These are phyloP conservation scores for Auriscalpium microsporum DNA, from an alignment of 768 basidiomycete genomes.

Conservation along the genomic window DNA sequence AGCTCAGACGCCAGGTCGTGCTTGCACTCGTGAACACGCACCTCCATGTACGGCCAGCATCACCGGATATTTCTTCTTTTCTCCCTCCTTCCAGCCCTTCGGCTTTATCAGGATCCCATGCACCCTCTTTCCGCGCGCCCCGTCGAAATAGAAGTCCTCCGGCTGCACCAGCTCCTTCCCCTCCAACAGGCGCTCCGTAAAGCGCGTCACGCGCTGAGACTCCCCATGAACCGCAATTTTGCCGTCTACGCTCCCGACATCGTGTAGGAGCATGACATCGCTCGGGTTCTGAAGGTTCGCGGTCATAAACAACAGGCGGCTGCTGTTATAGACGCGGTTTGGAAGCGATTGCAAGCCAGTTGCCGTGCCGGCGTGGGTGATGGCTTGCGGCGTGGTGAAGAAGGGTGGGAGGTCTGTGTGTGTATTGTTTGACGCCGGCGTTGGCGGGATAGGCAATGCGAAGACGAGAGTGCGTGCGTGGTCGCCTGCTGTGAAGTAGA, in stretches of 20 bases:
- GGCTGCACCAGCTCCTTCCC: slow-evolving; percentile 52
- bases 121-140: slow-evolving; percentile 63
- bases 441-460: slow-evolving; percentile 55
- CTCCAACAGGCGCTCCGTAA: slow-evolving; percentile 48
- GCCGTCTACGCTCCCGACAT: slow-evolving; percentile 9
- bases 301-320: slow-evolving; percentile 60
- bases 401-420: slow-evolving; percentile 35
- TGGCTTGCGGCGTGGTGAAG: slow-evolving; percentile 45
- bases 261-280: slow-evolving; percentile 57
- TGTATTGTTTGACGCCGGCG: slow-evolving; percentile 44
- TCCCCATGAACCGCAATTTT: slow-evolving; percentile 21
- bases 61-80: slow-evolving; percentile 62
- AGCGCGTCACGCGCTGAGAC: slow-evolving; percentile 51
- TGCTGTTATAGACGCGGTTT: slow-evolving; percentile 16
- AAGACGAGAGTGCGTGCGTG: slow-evolving; percentile 70
- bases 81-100: slow-evolving; percentile 57
- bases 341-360: slow-evolving; percentile 56
- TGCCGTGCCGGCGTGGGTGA: slow-evolving; percentile 51
- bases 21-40: slow-evolving; percentile 3
- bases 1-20: too few relatives aligned
- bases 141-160: slow-evolving; percentile 86
- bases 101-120: slow-evolving; percentile 86
- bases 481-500: slow-evolving; percentile 75
- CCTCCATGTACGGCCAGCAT: slow-evolving; percentile 79
- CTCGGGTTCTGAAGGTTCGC: slow-evolving; percentile 75